Base-by-base conservation (phyloP, 768 basidiomycete genomes). In the Lentinula raphanica region DNA sequence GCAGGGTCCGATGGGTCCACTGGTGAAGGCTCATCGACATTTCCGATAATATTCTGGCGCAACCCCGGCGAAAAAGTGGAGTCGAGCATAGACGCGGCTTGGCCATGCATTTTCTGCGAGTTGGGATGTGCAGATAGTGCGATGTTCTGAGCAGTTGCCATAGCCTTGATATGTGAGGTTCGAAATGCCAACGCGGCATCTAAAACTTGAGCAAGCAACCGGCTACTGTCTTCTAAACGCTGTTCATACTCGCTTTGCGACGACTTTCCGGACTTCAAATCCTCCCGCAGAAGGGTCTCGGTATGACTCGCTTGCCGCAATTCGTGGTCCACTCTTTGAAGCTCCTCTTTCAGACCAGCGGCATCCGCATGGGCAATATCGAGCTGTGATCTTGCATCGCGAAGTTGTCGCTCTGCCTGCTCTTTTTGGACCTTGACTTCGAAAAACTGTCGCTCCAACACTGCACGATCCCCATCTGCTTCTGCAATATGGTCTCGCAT, bases 401-500 rank as follows among this genome's bases (percentile, higher is more conserved):
- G 86, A 17, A 90, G 67, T 62, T 88, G 82, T 9, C 80, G 78
- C 54, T 84, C 80, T 13, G 79, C 75, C 58, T 80, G 76, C 56
- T 88, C 89, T 50, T 87, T 72, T 7, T 78, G 76, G 1, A 83
- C 83, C 62, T 81, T 80, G 36, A 91, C 73, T 67, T 91, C 90
- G 39, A 81, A 84, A 67, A 90, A 87, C 69, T 94, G 90, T 50
- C 94, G 86, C 71, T 97, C 94, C 46, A 97, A 76, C 13, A 96
- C 92, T 0, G 94, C 94, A 7, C 93, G 83, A 69, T 98, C 94
- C 1, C 94, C 91, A 65, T 97, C 93, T 13, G 94, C 91, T 70
- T 98, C 95, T 2, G 90, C 90, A 56, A 90, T 87, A 64, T 94
- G 90, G 68, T 97, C 94, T 1, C 92, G 83, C 61, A 97, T 84